Evolutionary conservation across 768 basidiomycete species (phyloP), one percentile per base, ranked within the genome.

Genomic region (Mycena vulgaris): DNA sequence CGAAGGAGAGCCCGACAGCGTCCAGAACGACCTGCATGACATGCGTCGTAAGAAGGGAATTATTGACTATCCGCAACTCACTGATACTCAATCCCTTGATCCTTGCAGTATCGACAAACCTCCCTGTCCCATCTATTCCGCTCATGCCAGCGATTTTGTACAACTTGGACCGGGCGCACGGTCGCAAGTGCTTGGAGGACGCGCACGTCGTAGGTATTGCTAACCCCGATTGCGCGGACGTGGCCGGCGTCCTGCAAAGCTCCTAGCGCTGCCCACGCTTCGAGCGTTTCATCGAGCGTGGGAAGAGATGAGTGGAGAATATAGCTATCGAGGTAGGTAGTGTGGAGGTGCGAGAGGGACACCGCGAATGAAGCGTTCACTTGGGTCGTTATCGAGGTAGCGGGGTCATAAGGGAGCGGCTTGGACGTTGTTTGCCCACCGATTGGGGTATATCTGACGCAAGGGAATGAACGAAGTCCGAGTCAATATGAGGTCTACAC

Each of bases 101-200:
- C 80, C 72, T 81, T 85, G 77, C 95, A 96, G 72, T 92, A 92
- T 40, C 81, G 80, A 71, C 89, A 84, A 5, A 95, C 90, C 1
- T 85, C 84, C 60, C 81, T 82, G 75, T 95, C 93, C 92, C 93
- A 96, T 6, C 80, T 83, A 68, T 95, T 96, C 7, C 89, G 90
- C 77, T 94, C 90, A 74, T 90, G 92, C 94, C 95, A 97, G 56
- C 95, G 83, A 78, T 95, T 94, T 78, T 95, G 95, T 19, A 96
- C 93, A 33, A 95, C 88, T 65, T 93, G 87, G 6, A 93, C 88
- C 68, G 88, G 85, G 62, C 89, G 82, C 72, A 86, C 82, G 21
- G 84, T 81, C 40, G 84, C 85, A 49, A 95, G 78, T 19, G 85
- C 84, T 31, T 82, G 78, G 17, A 96, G 85, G 16, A 89, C 67